A percentile compares a stretch with the other conserved stretches of the same genome.
Evolutionary conservation across 1,284 basidiomycete species (phyloP).

Genomic region (Apiotrichum porosum): DNA sequence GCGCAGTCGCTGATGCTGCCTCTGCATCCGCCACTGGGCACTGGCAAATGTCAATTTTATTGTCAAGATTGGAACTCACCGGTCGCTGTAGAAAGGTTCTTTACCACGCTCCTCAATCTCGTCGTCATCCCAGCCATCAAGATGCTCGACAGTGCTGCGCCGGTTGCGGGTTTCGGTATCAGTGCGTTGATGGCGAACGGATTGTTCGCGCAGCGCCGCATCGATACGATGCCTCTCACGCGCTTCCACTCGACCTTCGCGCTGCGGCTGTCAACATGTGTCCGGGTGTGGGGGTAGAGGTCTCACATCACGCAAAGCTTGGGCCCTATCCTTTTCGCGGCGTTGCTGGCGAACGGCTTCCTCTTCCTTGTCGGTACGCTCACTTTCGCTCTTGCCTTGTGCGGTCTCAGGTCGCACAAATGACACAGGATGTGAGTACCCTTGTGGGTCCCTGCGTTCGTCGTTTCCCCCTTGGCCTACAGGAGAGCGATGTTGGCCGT

Average conservation of each 20-base stretch:
- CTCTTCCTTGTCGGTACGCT: conserved; percentile 77
- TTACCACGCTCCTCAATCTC: conserved; percentile 62
- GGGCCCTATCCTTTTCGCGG: conserved; percentile 67
- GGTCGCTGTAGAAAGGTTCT: conserved; percentile 74
- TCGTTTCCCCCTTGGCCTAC: background rate
- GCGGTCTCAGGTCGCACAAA: conserved; percentile 68
- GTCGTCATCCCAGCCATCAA: conserved; percentile 85
- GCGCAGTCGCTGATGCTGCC: conserved; percentile 60
- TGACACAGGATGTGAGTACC: conserved; percentile 67
- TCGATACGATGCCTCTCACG: conserved; percentile 71
- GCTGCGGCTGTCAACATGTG: conserved; percentile 5
- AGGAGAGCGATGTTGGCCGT: background rate
- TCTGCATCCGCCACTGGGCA: conserved; percentile 66
- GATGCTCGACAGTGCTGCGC: conserved; percentile 62
- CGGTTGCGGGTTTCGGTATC: conserved; percentile 71
- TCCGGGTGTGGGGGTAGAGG: conserved; percentile 22
- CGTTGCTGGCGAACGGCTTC: conserved; percentile 71
- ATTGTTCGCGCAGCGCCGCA: conserved; percentile 66
- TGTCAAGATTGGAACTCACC: conserved; percentile 51
- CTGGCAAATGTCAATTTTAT: conserved; percentile 45
- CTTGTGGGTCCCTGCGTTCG: conserved; percentile 58
- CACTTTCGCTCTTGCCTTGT: conserved; percentile 43
- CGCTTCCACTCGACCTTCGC: conserved; percentile 65
- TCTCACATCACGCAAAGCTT: conserved; percentile 77
- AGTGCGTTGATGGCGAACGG: conserved; percentile 62